Percentiles rank a stretch among this genome's conserved stretches.
These are phyloP conservation scores for Metschnikowia rubicola DNA, from an alignment of 805 yeast species.

Conservation along the genomic window DNA sequence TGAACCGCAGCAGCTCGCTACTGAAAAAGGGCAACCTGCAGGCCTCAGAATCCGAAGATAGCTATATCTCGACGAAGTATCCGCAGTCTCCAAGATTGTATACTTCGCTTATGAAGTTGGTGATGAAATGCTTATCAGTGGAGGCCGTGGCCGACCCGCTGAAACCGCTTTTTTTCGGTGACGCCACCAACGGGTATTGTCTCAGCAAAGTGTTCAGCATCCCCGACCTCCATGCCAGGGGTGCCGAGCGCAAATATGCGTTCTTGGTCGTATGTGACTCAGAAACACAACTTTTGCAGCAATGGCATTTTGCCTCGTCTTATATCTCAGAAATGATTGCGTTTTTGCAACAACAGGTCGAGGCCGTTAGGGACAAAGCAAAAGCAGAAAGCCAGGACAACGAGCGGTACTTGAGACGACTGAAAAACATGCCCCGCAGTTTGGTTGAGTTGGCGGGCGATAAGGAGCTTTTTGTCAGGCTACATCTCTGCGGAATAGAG, in stretches of 20 bases:
- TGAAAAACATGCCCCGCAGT: conserved; percentile 52
- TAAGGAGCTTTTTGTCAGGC: conserved; percentile 48
- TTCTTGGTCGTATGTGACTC: conserved; percentile 55
- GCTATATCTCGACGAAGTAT: conserved; percentile 56
- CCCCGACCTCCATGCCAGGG: conserved; percentile 64
- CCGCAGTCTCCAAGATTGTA: conserved; percentile 48
- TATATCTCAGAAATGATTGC: conserved; percentile 28
- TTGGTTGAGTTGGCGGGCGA: conserved; percentile 55
- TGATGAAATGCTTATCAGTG: conserved; percentile 62
- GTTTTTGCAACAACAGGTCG: conserved; percentile 19
- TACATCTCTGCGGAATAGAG: conserved; percentile 64
- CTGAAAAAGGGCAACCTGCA: background rate
- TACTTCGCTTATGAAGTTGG: conserved; percentile 54
- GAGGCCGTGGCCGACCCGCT: conserved; percentile 60
- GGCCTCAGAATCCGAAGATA: background rate
- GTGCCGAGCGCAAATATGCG: conserved; percentile 67
- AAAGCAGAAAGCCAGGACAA: conserved; percentile 25
- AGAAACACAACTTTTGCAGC: conserved; percentile 48
- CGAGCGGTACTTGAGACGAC: conserved; percentile 56
- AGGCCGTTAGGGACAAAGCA: conserved; percentile 13
- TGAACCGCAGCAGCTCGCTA: background rate
- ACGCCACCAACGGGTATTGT: conserved; percentile 57
- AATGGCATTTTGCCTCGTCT: conserved; percentile 50
- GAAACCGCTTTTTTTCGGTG: conserved; percentile 63
- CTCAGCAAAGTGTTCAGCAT: conserved; percentile 58